Evolutionary conservation across 768 basidiomycete genomes (phyloP).

Genomic region (Mycena metata): DNA sequence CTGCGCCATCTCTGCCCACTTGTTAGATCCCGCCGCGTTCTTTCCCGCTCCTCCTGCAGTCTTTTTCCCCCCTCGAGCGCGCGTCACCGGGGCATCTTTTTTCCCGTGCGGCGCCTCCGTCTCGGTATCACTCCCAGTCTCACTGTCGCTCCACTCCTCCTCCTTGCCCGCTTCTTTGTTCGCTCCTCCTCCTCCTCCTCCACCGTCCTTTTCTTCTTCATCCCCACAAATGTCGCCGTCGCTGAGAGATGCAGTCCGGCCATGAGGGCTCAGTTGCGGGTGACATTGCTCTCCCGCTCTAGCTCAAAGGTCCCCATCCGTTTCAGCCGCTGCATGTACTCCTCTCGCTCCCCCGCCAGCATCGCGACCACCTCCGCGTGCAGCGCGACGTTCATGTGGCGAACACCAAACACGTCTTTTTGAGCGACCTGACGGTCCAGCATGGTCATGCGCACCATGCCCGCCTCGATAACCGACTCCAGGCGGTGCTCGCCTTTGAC

Average conservation of each 20-base stretch:
- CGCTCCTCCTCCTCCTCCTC: neutral
- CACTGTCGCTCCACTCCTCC: neutral
- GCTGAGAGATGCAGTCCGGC: neutral
- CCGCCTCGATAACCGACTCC: too few species aligned
- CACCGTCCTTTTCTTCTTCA: slow-evolving; percentile 1
- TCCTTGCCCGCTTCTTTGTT: neutral
- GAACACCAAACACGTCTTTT: neutral
- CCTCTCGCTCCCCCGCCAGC: neutral
- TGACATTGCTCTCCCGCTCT: slow-evolving; percentile 1
- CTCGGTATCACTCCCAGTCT: neutral
- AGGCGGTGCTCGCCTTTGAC: too few species aligned
- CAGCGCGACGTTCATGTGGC: neutral
- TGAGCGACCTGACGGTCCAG: too few species aligned
- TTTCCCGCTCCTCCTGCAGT: neutral
- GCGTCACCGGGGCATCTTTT: too few species aligned
- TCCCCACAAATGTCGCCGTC: neutral
- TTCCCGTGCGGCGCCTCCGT: neutral
- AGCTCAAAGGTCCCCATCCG: neutral
- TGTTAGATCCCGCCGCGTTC: too few species aligned
- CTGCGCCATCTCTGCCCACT: slow-evolving; percentile 1
- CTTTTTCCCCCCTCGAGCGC: neutral
- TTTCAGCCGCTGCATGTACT: neutral
- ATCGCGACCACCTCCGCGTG: neutral
- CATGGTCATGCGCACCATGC: neutral
- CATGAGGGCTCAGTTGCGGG: neutral